These are phyloP conservation scores for Syncephalastrum racemosum DNA, from an alignment of 371 early-diverging fungal genomes.

Conservation along the genomic window DNA sequence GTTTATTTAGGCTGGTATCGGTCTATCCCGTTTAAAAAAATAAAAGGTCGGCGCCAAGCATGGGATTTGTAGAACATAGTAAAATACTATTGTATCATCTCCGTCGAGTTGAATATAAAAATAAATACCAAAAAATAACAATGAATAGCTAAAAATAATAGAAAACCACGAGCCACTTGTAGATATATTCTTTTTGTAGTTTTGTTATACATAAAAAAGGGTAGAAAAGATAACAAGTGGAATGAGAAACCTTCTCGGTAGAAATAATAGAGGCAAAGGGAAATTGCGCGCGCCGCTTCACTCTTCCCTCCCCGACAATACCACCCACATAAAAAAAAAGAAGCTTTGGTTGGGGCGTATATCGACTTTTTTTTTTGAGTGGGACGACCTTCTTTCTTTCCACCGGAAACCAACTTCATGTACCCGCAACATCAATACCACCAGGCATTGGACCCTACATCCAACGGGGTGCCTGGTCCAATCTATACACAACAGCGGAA, in stretches of 20 bases:
- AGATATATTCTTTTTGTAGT: not conserved
- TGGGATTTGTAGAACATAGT: too few relatives aligned
- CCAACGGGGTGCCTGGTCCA: slow-evolving; percentile 13
- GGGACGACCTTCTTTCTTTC: slow-evolving; percentile 9
- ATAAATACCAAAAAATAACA: too few relatives aligned
- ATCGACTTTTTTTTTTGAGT: slow-evolving; percentile 2
- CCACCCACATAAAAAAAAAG: slow-evolving; percentile 4
- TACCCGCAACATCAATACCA: slow-evolving; percentile 15
- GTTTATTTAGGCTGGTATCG: not conserved
- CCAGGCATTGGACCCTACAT: slow-evolving; percentile 14
- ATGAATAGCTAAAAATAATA: too few relatives aligned
- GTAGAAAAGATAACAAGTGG: slow-evolving; percentile 8
- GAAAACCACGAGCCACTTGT: too few relatives aligned
- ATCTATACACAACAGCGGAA: slow-evolving; percentile 23
- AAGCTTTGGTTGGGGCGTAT: slow-evolving; percentile 4
- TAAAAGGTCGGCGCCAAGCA: not conserved
- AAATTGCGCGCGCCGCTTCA: slow-evolving; percentile 1
- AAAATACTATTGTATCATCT: too few relatives aligned
- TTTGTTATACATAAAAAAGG: not conserved
- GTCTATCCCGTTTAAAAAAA: not conserved
- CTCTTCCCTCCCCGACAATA: slow-evolving; percentile 10
- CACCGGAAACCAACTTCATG: slow-evolving; percentile 5
- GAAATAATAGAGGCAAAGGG: slow-evolving; percentile 5
- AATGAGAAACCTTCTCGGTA: not conserved
- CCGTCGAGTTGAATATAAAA: too few relatives aligned